These are phyloP conservation scores for Bruguiera hainesii DNA, from an alignment of 441 rosid species.

Conservation along the genomic window DNA sequence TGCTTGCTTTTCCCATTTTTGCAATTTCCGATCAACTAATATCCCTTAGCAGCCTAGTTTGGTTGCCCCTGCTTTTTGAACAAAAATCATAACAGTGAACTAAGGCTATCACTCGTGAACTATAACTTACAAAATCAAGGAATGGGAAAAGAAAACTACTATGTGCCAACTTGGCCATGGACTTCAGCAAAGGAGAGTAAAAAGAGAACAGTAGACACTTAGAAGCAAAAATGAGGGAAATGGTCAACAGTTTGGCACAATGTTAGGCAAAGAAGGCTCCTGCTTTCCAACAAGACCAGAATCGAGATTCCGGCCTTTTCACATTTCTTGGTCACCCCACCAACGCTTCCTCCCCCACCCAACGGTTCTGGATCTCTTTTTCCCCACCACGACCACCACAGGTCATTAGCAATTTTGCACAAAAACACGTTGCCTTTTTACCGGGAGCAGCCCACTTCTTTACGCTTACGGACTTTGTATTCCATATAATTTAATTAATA, in stretches of 20 bases:
- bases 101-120: too few species aligned
- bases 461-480: constrained; percentile 12
- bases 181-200: background rate
- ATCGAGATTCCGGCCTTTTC: background rate
- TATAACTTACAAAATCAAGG: too few species aligned
- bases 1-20: too few species aligned
- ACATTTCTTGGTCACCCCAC: background rate
- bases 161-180: too few species aligned
- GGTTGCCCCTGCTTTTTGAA: too few species aligned
- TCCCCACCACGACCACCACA: background rate
- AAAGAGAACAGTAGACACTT: background rate
- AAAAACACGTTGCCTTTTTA: background rate
- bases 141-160: too few species aligned
- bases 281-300: background rate
- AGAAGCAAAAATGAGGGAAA: background rate
- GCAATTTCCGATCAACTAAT: too few species aligned
- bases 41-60: too few species aligned
- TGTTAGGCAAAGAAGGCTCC: background rate
- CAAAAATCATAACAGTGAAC: too few species aligned
- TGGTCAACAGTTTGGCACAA: constrained; percentile 2
- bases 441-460: constrained; percentile 4
- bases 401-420: constrained; percentile 22
- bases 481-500: background rate
- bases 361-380: background rate
- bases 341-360: background rate